A percentile compares a stretch with the other conserved stretches of the same genome.
Evolutionary conservation across 1,284 basidiomycete species (phyloP).

Genomic region (Apiotrichum montevideense): DNA sequence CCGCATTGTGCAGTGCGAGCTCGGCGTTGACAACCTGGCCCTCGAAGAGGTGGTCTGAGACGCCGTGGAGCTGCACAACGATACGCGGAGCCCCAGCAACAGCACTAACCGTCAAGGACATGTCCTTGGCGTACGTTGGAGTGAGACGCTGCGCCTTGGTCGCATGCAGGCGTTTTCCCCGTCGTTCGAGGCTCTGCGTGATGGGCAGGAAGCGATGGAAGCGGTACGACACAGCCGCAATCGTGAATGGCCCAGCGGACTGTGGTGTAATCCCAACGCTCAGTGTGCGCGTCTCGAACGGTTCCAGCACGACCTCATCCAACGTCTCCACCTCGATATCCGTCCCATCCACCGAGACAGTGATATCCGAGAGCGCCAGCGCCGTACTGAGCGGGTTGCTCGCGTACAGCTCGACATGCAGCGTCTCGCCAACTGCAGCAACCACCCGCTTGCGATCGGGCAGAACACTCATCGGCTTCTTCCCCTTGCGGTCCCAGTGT

Average conservation of each 20-base stretch:
- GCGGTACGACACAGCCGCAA: slow-evolving; percentile 36
- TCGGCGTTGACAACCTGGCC: slow-evolving; percentile 33
- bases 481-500: slow-evolving; percentile 40
- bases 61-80: slow-evolving; percentile 18
- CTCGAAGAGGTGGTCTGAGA: slow-evolving; percentile 29
- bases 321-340: slow-evolving; percentile 17
- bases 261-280: slow-evolving; percentile 29
- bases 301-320: slow-evolving; percentile 37
- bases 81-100: slow-evolving; percentile 39
- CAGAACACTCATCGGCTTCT: slow-evolving; percentile 33
- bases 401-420: slow-evolving; percentile 42
- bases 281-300: slow-evolving; percentile 41
- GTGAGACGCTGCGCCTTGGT: slow-evolving; percentile 46
- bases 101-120: slow-evolving; percentile 41
- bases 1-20: slow-evolving; percentile 39
- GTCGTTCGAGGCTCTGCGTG: slow-evolving; percentile 41
- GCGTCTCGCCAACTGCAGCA: slow-evolving; percentile 37
- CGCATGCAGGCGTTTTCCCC: slow-evolving; percentile 45
- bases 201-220: slow-evolving; percentile 48
- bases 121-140: slow-evolving; percentile 47
- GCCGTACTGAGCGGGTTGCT: slow-evolving; percentile 48
- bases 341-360: slow-evolving; percentile 16
- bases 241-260: slow-evolving; percentile 23
- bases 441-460: slow-evolving; percentile 21
- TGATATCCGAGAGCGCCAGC: slow-evolving; percentile 29